Base-by-base conservation (phyloP, 2,329 filamentous ascomycete species). In the Fusarium begoniae region DNA sequence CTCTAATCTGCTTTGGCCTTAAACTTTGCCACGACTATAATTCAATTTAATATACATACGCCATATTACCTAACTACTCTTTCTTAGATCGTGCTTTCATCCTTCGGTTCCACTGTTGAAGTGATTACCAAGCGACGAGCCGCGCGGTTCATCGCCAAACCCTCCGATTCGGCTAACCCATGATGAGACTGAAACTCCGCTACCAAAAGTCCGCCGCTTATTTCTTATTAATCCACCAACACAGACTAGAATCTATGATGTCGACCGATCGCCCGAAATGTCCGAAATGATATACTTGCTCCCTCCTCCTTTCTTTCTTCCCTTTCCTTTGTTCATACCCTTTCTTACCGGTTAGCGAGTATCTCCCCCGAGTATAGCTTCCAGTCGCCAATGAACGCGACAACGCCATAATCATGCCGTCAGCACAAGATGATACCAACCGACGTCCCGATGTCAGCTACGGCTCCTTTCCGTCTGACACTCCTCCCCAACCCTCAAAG, bases 401-500 rank as follows among this genome's bases (percentile, higher is more conserved):
- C 44, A 18, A 44, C 22, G 43, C 26, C 28, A n/a, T n/a, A 22
- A 48, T 8, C 30, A 53, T 37, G 47, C 38, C n/a, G 63, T 43
- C 63, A 65, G 45, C 54, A 58, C 41, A n/a, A 47, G 43, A 58
- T 28, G 55, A 58, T 41, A 20, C 20, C 35, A 1, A 26, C 44
- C 40, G 32, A 60, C 48, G 24, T 37, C 32, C 55, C 51, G 55
- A 55, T 10, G 53, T 24, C n/a, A 43, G 20, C n/a, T 64, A 68
- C 38, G 70, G 67, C 47, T 64, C 65, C 26, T 59, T 69, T 37
- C 54, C 57, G 45, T 57, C 56, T 54, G 58, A 44, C 35, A 32
- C 54, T 18, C n/a, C 37, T 6, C 71, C 73, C 22, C 51, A 64
- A 8, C 73, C 74, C 4, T 54, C 76, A 12, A 74, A 74, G 22